A percentile compares a stretch with the other conserved stretches of the same genome.
Evolutionary conservation across 805 yeast species (phyloP).

Genomic region (Candida cerambycidarum): DNA sequence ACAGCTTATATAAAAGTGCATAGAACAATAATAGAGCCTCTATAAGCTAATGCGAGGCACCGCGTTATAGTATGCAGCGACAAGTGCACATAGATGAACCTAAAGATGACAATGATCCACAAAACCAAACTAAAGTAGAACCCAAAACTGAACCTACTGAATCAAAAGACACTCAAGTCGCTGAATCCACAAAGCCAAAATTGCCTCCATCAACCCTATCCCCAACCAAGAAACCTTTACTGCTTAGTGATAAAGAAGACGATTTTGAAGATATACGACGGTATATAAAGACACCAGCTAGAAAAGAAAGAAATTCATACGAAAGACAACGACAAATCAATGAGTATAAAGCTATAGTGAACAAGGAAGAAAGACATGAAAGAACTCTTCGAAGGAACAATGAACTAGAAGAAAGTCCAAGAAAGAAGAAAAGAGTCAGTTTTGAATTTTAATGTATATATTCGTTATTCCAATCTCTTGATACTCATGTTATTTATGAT

Average conservation of each 20-base stretch:
- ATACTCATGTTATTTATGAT: too few species aligned
- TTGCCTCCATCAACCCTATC: not conserved
- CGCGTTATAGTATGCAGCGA: not conserved
- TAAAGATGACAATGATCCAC: not conserved
- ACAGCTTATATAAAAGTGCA: too few species aligned
- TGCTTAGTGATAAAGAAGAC: not conserved
- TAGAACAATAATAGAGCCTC: too few species aligned
- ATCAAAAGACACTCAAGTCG: not conserved
- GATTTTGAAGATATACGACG: not conserved
- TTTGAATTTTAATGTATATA: conserved; percentile 17
- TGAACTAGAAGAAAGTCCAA: conserved; percentile 15
- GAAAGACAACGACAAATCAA: conserved; percentile 23
- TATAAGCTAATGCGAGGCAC: not conserved
- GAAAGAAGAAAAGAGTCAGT: conserved; percentile 27
- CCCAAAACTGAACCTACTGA: too few species aligned
- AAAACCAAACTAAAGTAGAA: not conserved
- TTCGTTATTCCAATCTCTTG: not conserved
- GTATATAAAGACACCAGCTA: conserved; percentile 11
- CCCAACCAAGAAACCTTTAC: too few species aligned
- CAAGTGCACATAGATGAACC: not conserved
- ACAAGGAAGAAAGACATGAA: conserved; percentile 28
- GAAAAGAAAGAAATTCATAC: conserved; percentile 15
- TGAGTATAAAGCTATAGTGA: conserved; percentile 23
- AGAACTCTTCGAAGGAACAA: conserved; percentile 16
- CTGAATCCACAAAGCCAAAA: not conserved